phyloP scores from a whole-genome alignment of 169 alveolate genomes.

The Ophryocystis elektroscirrha region DNA sequence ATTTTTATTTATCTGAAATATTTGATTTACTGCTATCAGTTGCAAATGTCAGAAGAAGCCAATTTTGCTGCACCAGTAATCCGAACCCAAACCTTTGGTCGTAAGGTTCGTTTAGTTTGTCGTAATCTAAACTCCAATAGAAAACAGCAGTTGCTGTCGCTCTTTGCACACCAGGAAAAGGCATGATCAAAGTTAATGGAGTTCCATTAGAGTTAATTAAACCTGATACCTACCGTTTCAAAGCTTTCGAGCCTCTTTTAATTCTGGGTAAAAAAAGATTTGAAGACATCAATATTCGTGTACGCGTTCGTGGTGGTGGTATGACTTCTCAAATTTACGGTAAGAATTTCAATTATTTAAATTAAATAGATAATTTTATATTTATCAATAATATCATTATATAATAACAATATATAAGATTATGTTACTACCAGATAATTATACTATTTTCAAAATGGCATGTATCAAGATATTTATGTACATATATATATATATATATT shows the following conservation, averaged over 20 bases:
- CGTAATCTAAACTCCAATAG: conserved; percentile 25
- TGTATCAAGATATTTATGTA: too few species aligned
- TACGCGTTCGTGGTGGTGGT: conserved; percentile 97
- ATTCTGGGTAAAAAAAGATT: conserved; percentile 76
- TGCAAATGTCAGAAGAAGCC: too few species aligned
- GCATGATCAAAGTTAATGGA: conserved; percentile 47
- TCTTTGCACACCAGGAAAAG: conserved; percentile 66
- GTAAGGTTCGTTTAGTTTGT: conserved; percentile 7
- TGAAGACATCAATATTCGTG: conserved; percentile 74
- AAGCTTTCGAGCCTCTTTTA: conserved; percentile 88
- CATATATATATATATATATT: too few species aligned
- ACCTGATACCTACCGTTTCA: conserved; percentile 56
- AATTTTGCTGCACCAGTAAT: too few species aligned
- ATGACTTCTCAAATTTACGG: conserved; percentile 79
- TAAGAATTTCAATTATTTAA: too few species aligned
- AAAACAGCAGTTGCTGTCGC: conserved; percentile 97
- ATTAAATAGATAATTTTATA: too few species aligned
- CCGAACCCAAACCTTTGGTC: conserved; percentile 24
- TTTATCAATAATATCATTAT: too few species aligned
- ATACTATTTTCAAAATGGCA: too few species aligned
- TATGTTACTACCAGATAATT: too few species aligned
- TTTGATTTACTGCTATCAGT: too few species aligned
- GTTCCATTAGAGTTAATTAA: conserved; percentile 15
- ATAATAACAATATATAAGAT: too few species aligned
- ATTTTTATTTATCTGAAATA: too few species aligned